Conservation (phyloP, 441 rosid genomes). For the Macaranga tanarius region DNA sequence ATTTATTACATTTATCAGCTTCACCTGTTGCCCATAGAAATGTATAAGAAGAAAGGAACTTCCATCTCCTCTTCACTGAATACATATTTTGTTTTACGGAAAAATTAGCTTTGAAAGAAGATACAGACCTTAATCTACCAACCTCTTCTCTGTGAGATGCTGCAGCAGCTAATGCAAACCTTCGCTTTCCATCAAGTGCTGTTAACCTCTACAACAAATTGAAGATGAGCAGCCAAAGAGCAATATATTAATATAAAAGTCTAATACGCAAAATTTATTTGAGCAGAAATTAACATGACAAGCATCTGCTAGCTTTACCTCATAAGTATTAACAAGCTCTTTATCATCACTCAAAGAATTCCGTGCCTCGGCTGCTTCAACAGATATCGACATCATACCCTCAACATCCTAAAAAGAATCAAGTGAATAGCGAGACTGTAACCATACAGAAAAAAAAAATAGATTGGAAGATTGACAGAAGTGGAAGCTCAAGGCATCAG, state of each 20-base stretch:
- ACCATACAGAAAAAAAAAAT: neutral
- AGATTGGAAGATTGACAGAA: neutral
- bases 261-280: slow-evolving; percentile 4
- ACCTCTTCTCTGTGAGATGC: slow-evolving; percentile 90
- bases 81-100: neutral
- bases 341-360: slow-evolving; percentile 93
- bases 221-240: slow-evolving; percentile 12
- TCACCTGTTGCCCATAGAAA: neutral
- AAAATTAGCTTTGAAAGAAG: slow-evolving; percentile 26
- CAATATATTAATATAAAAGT: slow-evolving; percentile 11
- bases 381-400: slow-evolving; percentile 99
- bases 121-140: slow-evolving; percentile 82
- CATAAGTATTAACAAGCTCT: slow-evolving; percentile 89
- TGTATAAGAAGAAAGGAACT: neutral
- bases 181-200: slow-evolving; percentile 96
- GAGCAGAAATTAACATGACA: slow-evolving; percentile 15
- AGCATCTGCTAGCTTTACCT: slow-evolving; percentile 48
- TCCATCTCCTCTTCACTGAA: slow-evolving; percentile 3
- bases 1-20: neutral
- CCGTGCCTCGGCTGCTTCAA: slow-evolving; percentile 95
- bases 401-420: slow-evolving; percentile 73
- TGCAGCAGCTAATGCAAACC: slow-evolving; percentile 99
- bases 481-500: slow-evolving; percentile 6
- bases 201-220: slow-evolving; percentile 71
- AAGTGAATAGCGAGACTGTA: slow-evolving; percentile 17